Evolutionary conservation across 2,329 filamentous ascomycete genomes (phyloP).

Genomic region (Diplocarpon rosae): DNA sequence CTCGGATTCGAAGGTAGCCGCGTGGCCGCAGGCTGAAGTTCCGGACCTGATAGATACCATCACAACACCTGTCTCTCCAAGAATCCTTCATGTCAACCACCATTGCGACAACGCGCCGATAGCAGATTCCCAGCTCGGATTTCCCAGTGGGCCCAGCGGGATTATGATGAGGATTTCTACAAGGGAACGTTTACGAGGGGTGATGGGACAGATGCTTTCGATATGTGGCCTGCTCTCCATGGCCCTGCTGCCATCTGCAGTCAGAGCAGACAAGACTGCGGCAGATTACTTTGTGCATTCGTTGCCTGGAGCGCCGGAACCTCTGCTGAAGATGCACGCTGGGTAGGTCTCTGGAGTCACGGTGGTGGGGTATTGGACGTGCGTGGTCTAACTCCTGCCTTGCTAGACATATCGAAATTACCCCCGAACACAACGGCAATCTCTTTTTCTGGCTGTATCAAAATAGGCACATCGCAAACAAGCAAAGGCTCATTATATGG

Average conservation of each 20-base stretch:
- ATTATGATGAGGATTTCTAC: slow-evolving; percentile 23
- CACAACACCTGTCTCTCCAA: not conserved
- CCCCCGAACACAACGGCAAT: slow-evolving; percentile 75
- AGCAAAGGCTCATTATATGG: slow-evolving; percentile 58
- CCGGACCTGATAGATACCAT: not conserved
- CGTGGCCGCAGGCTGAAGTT: no score
- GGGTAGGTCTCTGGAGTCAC: slow-evolving; percentile 49
- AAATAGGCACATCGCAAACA: slow-evolving; percentile 89
- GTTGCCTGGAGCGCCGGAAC: slow-evolving; percentile 72
- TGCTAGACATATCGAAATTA: slow-evolving; percentile 79
- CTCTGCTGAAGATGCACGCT: slow-evolving; percentile 91
- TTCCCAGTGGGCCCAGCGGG: not conserved
- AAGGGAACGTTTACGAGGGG: slow-evolving; percentile 7
- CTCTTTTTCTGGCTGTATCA: slow-evolving; percentile 98
- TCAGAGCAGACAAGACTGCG: slow-evolving; percentile 44
- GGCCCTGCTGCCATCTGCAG: slow-evolving; percentile 32
- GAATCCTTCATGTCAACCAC: slow-evolving; percentile 2
- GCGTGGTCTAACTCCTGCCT: not conserved
- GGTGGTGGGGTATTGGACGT: not conserved
- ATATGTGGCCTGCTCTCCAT: slow-evolving; percentile 31
- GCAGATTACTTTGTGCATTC: slow-evolving; percentile 85
- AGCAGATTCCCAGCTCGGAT: not conserved
- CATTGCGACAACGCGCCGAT: not conserved
- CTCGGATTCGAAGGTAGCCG: no score
- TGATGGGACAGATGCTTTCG: slow-evolving; percentile 10